Conservation (phyloP, 1,284 basidiomycete species). For the Boletus semigastroideus region DNA sequence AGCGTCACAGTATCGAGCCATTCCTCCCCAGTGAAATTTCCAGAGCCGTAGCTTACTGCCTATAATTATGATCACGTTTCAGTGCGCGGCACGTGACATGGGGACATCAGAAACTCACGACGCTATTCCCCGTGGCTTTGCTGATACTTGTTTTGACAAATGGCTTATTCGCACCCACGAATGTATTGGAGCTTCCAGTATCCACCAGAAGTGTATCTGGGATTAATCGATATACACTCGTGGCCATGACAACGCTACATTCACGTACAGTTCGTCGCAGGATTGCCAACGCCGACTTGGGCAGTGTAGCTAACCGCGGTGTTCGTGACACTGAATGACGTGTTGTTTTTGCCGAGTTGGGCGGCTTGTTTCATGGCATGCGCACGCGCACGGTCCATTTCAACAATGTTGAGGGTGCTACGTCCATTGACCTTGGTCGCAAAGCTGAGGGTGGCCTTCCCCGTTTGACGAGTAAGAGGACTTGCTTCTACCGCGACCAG, state of each 20-base stretch:
- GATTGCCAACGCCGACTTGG: conserved; percentile 43
- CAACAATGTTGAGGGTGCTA: not conserved
- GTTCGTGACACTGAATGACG: conserved; percentile 11
- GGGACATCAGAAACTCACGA: too few relatives aligned
- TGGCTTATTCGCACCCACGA: too few relatives aligned
- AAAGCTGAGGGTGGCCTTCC: conserved; percentile 3
- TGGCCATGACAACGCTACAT: not conserved
- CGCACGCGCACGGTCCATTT: conserved; percentile 23
- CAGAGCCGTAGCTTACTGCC: too few relatives aligned
- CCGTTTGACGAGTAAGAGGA: not conserved
- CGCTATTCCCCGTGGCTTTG: too few relatives aligned
- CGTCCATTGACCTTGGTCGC: conserved; percentile 6
- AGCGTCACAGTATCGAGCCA: conserved; percentile 40
- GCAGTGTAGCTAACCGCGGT: conserved; percentile 31
- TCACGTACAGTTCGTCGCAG: conserved; percentile 42
- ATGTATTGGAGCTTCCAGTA: conserved; percentile 38
- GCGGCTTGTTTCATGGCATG: conserved; percentile 1
- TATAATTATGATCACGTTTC: too few relatives aligned
- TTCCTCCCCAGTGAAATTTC: conserved; percentile 50
- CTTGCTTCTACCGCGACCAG: not conserved
- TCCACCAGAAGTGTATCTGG: conserved; percentile 33
- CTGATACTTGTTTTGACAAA: too few relatives aligned
- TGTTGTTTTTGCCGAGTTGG: conserved; percentile 8
- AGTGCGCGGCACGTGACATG: too few relatives aligned
- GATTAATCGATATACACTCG: not conserved